These are phyloP conservation scores for Trichocladium uniseriatum DNA, from an alignment of 495 filamentous ascomycete species.

Conservation along the genomic window DNA sequence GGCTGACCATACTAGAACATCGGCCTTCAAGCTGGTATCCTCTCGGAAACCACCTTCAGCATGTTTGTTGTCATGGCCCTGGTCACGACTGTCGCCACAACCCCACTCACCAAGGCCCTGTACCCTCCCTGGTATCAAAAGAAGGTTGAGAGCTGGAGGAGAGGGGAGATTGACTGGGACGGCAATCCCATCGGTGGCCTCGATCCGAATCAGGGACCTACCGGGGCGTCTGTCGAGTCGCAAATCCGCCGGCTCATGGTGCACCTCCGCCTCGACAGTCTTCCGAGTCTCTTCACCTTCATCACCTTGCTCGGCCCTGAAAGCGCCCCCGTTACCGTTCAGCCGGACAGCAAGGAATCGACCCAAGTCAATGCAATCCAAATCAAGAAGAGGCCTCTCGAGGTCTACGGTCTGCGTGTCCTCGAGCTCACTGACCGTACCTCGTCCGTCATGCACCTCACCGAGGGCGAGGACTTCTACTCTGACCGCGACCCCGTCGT, in stretches of 20 bases:
- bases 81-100: slow-evolving; percentile 85
- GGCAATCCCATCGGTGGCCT: slow-evolving; percentile 47
- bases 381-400: slow-evolving; percentile 46
- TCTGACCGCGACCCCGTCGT: slow-evolving; percentile 75
- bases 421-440: slow-evolving; percentile 86
- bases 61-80: slow-evolving; percentile 99
- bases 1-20: slow-evolving; percentile 61
- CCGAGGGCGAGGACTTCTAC: slow-evolving; percentile 64
- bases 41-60: slow-evolving; percentile 82
- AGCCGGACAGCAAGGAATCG: slow-evolving; percentile 20
- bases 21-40: slow-evolving; percentile 81
- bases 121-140: slow-evolving; percentile 88
- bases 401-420: slow-evolving; percentile 79
- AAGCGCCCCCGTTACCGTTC: slow-evolving; percentile 1
- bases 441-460: slow-evolving; percentile 91
- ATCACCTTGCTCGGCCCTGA: slow-evolving; percentile 63
- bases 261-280: slow-evolving; percentile 76
- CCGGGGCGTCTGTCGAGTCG: slow-evolving; percentile 37
- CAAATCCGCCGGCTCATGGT: slow-evolving; percentile 42
- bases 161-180: slow-evolving; percentile 92
- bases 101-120: slow-evolving; percentile 64
- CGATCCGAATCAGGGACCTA: slow-evolving; percentile 29
- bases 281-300: slow-evolving; percentile 79
- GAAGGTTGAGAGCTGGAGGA: slow-evolving; percentile 83
- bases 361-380: slow-evolving; percentile 6